Evolutionary conservation across 371 early-diverging fungal genomes (phyloP).

Genomic region (Capniomyces stellatus): DNA sequence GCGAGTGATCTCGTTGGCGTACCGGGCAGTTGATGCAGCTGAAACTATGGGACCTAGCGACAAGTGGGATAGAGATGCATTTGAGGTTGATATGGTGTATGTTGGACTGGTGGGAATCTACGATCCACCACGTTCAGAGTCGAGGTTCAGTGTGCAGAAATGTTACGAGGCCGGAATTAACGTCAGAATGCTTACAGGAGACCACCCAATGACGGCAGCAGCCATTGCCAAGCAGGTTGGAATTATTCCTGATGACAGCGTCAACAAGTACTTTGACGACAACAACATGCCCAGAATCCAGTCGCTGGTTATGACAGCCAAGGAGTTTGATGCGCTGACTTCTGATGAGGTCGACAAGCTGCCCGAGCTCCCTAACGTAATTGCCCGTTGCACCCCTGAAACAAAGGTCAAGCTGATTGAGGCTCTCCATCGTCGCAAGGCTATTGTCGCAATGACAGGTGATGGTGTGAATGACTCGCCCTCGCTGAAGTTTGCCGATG

Average conservation of each 20-base stretch:
- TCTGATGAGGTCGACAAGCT: slow-evolving; percentile 61
- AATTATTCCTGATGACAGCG: slow-evolving; percentile 38
- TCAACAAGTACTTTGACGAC: background rate
- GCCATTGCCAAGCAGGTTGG: slow-evolving; percentile 85
- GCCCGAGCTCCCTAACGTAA: slow-evolving; percentile 66
- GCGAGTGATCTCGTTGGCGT: slow-evolving; percentile 49
- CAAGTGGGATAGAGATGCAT: slow-evolving; percentile 31
- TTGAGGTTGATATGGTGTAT: slow-evolving; percentile 62
- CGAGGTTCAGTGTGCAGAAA: slow-evolving; percentile 54
- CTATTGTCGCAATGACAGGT: slow-evolving; percentile 93
- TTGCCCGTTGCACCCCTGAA: slow-evolving; percentile 90
- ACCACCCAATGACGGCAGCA: slow-evolving; percentile 80
- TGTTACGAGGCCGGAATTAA: slow-evolving; percentile 82
- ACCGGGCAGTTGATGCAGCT: slow-evolving; percentile 19
- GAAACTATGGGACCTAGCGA: slow-evolving; percentile 20
- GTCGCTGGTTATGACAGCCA: slow-evolving; percentile 62
- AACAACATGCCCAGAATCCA: slow-evolving; percentile 9
- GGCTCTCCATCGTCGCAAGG: slow-evolving; percentile 68
- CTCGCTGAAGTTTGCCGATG: slow-evolving; percentile 83
- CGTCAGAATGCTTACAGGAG: slow-evolving; percentile 91
- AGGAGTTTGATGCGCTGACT: slow-evolving; percentile 60
- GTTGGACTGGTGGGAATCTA: slow-evolving; percentile 83
- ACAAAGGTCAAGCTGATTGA: slow-evolving; percentile 93
- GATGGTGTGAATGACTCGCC: slow-evolving; percentile 99
- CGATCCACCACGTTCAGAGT: slow-evolving; percentile 77